Percentiles rank a stretch among this genome's conserved stretches.
Evolutionary conservation across 2,329 filamentous ascomycete genomes (phyloP).

Genomic region (Aspergillus fructus): DNA sequence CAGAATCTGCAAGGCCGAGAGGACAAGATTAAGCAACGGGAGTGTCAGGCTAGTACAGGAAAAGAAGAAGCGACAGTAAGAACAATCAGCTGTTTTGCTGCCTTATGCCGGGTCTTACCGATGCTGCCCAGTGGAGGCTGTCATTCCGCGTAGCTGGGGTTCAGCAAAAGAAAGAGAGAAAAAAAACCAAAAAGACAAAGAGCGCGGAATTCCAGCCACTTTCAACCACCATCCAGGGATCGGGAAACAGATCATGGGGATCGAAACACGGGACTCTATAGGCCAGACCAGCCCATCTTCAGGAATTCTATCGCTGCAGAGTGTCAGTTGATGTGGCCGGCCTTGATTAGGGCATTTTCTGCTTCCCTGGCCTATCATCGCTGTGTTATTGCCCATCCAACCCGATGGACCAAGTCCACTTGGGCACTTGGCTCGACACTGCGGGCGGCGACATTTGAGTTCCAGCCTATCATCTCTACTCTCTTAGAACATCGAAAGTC

Average conservation of each 20-base stretch:
- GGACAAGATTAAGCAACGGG: not conserved
- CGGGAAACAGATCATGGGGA: conserved; percentile 2
- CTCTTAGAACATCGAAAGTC: not conserved
- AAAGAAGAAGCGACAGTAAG: not conserved
- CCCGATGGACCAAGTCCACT: not conserved
- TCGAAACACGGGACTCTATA: not conserved
- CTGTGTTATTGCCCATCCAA: not conserved
- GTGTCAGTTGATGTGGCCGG: conserved; percentile 10
- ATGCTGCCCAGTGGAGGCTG: conserved; percentile 13
- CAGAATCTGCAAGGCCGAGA: not conserved
- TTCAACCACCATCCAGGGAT: not conserved
- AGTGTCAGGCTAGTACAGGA: not conserved
- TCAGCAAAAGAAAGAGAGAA: not conserved
- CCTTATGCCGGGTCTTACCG: conserved; percentile 14
- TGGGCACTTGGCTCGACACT: not conserved
- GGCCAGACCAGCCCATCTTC: not conserved
- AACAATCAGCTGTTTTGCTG: conserved; percentile 1
- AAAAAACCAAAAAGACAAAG: not conserved
- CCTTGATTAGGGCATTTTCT: conserved; percentile 7
- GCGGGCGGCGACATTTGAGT: not conserved
- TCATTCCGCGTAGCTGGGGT: not conserved
- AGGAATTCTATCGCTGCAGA: not conserved
- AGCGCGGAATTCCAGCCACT: not conserved
- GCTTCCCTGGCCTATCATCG: not conserved
- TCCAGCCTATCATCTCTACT: not conserved